Evolutionary conservation across 2,329 filamentous ascomycete species (phyloP).

Genomic region (Penicillium sp.): DNA sequence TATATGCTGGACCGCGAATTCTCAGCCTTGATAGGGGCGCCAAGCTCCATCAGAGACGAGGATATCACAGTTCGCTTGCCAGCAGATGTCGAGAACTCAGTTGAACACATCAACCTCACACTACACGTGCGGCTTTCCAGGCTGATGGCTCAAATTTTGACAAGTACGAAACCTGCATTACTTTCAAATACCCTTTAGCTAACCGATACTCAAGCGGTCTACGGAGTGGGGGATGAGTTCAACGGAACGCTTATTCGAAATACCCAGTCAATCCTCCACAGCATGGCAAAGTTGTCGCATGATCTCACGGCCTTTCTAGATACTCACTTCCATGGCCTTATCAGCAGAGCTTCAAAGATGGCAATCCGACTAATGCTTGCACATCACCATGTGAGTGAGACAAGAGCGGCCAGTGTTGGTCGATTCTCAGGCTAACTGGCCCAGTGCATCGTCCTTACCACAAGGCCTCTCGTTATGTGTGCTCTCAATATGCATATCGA

Average conservation of each 20-base stretch:
- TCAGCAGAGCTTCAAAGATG: slow-evolving; percentile 30
- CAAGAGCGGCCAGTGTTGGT: not conserved
- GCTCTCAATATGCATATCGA: slow-evolving; percentile 31
- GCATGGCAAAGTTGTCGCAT: slow-evolving; percentile 29
- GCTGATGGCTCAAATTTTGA: slow-evolving; percentile 31
- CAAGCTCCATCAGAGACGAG: slow-evolving; percentile 32
- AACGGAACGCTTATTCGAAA: slow-evolving; percentile 28
- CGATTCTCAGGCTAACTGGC: not conserved
- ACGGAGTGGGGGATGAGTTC: slow-evolving; percentile 28
- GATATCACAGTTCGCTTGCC: slow-evolving; percentile 31
- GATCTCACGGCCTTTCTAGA: slow-evolving; percentile 28
- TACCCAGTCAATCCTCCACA: slow-evolving; percentile 29
- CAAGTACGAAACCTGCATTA: slow-evolving; percentile 16
- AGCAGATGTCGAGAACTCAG: slow-evolving; percentile 23
- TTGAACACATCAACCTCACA: slow-evolving; percentile 28
- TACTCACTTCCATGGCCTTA: slow-evolving; percentile 27
- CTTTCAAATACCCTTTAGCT: not conserved
- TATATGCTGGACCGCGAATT: slow-evolving; percentile 35
- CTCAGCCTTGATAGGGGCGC: slow-evolving; percentile 30
- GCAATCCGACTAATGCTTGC: slow-evolving; percentile 30
- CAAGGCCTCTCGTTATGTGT: slow-evolving; percentile 31
- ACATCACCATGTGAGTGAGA: slow-evolving; percentile 27
- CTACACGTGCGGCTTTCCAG: slow-evolving; percentile 30
- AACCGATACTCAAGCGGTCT: slow-evolving; percentile 21
- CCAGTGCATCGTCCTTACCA: slow-evolving; percentile 31